A percentile compares a stretch with the other conserved stretches of the same genome.
Conservation (phyloP, 2,329 filamentous ascomycete species). For the Epichloe baconii region DNA sequence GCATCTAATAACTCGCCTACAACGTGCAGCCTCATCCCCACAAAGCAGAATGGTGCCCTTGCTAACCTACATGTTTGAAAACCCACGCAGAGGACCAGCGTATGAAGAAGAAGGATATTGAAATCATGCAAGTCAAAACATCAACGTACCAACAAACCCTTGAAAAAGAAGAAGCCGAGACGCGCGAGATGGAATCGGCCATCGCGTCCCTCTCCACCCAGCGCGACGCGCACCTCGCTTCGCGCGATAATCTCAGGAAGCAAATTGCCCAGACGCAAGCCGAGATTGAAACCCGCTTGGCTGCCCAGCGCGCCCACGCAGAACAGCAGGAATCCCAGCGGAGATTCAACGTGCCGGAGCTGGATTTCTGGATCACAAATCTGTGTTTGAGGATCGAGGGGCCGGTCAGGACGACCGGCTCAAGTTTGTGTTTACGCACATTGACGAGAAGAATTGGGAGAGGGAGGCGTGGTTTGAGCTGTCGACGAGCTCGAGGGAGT, state of each 20-base stretch:
- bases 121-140: constrained; percentile 63
- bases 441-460: constrained; percentile 79
- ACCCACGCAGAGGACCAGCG: constrained; percentile 64
- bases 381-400: constrained; percentile 78
- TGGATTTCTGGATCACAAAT: constrained; percentile 92
- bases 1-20: not conserved
- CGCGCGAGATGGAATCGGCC: constrained; percentile 56
- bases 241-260: constrained; percentile 42
- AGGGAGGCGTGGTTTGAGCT: constrained; percentile 90
- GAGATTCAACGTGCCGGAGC: constrained; percentile 80
- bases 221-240: constrained; percentile 45
- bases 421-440: constrained; percentile 79
- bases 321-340: constrained; percentile 70
- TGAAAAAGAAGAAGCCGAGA: constrained; percentile 66
- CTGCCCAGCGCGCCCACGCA: constrained; percentile 60
- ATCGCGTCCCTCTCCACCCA: constrained; percentile 46
- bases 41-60: not conserved
- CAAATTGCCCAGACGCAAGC: constrained; percentile 56
- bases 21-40: not conserved
- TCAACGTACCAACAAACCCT: constrained; percentile 59
- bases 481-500: constrained; percentile 67
- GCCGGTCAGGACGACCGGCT: constrained; percentile 72
- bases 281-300: constrained; percentile 54
- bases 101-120: constrained; percentile 77
- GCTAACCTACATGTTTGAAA: constrained; percentile 1